phyloP scores from a whole-genome alignment of 164 flowering plant genomes.

The Warburgia ugandensis region DNA sequence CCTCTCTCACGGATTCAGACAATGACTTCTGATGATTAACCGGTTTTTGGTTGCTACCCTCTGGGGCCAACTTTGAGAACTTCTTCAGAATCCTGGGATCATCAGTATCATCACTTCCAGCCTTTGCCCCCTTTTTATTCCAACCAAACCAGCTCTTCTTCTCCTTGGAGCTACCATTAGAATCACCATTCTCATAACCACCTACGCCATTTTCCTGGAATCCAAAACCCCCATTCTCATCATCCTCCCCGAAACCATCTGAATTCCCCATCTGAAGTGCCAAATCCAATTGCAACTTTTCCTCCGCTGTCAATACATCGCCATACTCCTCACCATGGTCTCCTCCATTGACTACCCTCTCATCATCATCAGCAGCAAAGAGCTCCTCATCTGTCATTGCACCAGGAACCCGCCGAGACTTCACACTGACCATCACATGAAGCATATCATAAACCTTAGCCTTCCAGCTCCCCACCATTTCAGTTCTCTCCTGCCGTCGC shows the following conservation, averaged over 20 bases:
- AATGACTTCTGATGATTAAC: conserved; percentile 44
- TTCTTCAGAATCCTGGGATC: conserved; percentile 64
- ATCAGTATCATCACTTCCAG: conserved; percentile 37
- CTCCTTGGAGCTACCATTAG: conserved; percentile 61
- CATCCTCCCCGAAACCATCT: conserved; percentile 60
- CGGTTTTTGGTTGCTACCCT: conserved; percentile 44
- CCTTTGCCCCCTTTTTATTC: conserved; percentile 60
- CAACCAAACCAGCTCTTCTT: conserved; percentile 95
- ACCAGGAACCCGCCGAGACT: conserved; percentile 95
- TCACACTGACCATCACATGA: conserved; percentile 96
- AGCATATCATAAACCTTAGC: conserved; percentile 96
- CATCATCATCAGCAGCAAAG: conserved; percentile 78
- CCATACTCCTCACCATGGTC: conserved; percentile 58
- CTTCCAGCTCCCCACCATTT: conserved; percentile 93
- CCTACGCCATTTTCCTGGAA: conserved; percentile 48
- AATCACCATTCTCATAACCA: conserved; percentile 40
- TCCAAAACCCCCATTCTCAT: conserved; percentile 37
- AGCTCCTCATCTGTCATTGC: conserved; percentile 99
- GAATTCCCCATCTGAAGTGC: conserved; percentile 70
- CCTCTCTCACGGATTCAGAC: conserved; percentile 47
- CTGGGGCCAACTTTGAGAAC: conserved; percentile 69
- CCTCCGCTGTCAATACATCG: conserved; percentile 88
- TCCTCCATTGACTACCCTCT: conserved; percentile 49
- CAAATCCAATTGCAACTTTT: conserved; percentile 79
- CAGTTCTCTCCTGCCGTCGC: conserved; percentile 95